These are phyloP conservation scores for Blepharisma japonicum DNA, from an alignment of 73 alveolate species.

Conservation along the genomic window DNA sequence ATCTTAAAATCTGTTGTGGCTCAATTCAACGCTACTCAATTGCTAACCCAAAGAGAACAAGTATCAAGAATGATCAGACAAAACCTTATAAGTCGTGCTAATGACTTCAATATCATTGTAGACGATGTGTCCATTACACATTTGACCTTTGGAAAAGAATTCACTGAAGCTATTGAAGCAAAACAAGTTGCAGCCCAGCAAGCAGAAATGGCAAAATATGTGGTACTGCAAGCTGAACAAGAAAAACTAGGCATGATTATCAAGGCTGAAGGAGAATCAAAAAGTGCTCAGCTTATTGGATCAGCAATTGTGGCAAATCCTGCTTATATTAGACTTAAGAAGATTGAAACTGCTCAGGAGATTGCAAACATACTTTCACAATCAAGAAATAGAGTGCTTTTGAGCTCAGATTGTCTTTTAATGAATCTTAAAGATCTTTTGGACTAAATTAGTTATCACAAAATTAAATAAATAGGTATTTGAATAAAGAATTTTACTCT, in stretches of 20 bases:
- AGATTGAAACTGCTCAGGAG: slow-evolving; percentile 84
- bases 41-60: slow-evolving; percentile 84
- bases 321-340: slow-evolving; percentile 84
- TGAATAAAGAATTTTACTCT: no score
- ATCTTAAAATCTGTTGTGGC: slow-evolving; percentile 83
- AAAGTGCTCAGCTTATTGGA: slow-evolving; percentile 77
- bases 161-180: slow-evolving; percentile 77
- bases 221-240: slow-evolving; percentile 87
- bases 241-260: slow-evolving; percentile 85
- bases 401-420: no score
- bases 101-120: slow-evolving; percentile 72
- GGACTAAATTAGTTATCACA: no score
- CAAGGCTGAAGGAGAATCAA: slow-evolving; percentile 91
- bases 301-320: slow-evolving; percentile 67
- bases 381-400: slow-evolving; percentile 24
- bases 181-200: slow-evolving; percentile 95
- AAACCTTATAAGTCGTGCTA: slow-evolving; percentile 78
- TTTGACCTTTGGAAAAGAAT: slow-evolving; percentile 47
- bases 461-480: no score
- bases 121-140: slow-evolving; percentile 94
- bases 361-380: slow-evolving; percentile 69
- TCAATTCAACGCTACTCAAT: slow-evolving; percentile 67
- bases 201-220: slow-evolving; percentile 92
- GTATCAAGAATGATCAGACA: slow-evolving; percentile 69
- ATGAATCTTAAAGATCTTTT: no score